These are phyloP conservation scores for Bertia moriformis DNA, from an alignment of 2,329 filamentous ascomycete species.

Conservation along the genomic window DNA sequence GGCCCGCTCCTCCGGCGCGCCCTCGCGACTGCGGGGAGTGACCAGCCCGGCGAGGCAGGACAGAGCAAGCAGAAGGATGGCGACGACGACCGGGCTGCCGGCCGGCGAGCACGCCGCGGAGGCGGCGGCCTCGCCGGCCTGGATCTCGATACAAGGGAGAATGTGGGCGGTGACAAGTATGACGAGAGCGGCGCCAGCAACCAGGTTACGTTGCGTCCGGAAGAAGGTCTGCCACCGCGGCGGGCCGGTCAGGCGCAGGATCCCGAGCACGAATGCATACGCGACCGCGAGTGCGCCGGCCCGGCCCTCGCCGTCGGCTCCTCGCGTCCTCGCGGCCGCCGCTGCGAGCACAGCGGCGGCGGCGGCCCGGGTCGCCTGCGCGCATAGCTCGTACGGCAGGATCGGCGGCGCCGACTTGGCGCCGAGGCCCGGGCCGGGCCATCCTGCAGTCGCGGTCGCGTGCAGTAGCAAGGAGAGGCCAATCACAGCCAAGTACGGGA, in stretches of 20 bases:
- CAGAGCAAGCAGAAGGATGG: background rate
- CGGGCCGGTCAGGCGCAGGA: background rate
- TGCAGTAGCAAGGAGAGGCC: no score
- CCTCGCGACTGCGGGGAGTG: background rate
- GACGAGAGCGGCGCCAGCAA: background rate
- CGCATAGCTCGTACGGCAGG: no score
- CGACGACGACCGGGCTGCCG: background rate
- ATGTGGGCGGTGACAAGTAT: background rate
- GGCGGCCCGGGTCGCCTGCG: no score
- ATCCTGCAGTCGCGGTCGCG: no score
- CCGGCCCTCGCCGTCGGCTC: constrained; percentile 5
- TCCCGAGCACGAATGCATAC: background rate
- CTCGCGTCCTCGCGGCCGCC: no score
- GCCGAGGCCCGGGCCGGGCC: no score
- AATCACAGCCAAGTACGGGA: no score
- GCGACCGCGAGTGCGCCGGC: constrained; percentile 5
- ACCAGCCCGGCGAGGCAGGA: background rate
- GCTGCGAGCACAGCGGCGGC: no score
- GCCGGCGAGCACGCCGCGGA: background rate
- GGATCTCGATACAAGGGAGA: background rate
- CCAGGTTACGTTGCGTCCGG: background rate
- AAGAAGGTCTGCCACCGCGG: background rate
- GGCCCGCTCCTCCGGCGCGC: background rate
- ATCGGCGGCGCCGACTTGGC: no score
- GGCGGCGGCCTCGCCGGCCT: no score